Evolutionary conservation across 768 basidiomycete genomes (phyloP).

Genomic region (Holtermannia corniformis): DNA sequence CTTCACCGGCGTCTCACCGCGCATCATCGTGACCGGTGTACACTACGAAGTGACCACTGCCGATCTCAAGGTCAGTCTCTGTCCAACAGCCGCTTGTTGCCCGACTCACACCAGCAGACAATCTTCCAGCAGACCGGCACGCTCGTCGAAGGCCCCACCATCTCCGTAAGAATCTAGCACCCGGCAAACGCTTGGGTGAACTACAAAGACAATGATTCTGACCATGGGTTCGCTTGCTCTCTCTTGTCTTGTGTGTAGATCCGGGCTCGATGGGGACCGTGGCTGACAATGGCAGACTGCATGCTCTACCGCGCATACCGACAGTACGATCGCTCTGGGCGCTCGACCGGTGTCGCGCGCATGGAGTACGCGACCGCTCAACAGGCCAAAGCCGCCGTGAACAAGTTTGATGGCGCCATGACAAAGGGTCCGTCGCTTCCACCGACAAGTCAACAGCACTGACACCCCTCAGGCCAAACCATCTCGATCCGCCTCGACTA

Average conservation of each 20-base stretch:
- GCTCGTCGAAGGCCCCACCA: conserved; percentile 81
- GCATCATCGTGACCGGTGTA: conserved; percentile 71
- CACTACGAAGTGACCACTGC: conserved; percentile 86
- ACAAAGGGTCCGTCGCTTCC: conserved; percentile 61
- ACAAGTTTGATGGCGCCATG: conserved; percentile 72
- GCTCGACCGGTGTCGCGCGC: conserved; percentile 73
- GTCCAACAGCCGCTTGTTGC: not conserved
- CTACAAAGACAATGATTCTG: conserved; percentile 17
- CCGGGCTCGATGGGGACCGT: too few relatives aligned
- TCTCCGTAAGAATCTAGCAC: conserved; percentile 68
- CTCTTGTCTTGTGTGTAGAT: conserved; percentile 26
- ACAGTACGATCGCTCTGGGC: conserved; percentile 91
- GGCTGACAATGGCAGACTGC: too few relatives aligned
- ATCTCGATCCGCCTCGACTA: conserved; percentile 31
- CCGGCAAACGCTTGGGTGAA: too few relatives aligned
- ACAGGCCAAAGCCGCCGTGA: conserved; percentile 75
- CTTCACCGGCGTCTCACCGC: conserved; percentile 45
- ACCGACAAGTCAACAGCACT: not conserved
- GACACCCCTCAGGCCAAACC: conserved; percentile 22
- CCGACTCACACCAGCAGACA: too few relatives aligned
- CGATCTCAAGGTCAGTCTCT: conserved; percentile 65
- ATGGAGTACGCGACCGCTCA: conserved; percentile 66
- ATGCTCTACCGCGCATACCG: too few relatives aligned
- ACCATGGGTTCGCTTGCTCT: conserved; percentile 29
- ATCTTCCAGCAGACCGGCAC: conserved; percentile 90